Evolutionary conservation across 805 yeast species (phyloP), one percentile per base, ranked within the genome.

Genomic region (Metschnikowia peoriensis): DNA sequence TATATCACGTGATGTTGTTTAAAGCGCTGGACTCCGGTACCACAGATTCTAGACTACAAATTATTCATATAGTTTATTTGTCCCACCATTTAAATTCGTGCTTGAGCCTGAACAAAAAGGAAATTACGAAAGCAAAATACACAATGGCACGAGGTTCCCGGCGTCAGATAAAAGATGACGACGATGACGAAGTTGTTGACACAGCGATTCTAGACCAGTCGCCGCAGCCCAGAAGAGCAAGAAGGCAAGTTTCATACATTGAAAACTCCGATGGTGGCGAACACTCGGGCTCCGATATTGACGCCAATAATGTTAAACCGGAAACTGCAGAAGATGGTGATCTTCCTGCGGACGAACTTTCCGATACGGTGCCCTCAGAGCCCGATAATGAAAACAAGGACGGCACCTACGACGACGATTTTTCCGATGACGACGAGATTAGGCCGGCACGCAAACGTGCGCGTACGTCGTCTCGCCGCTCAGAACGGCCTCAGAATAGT

Each of bases 91-190:
- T 22, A 22, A 22, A 22, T 22, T 22, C 22, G 22, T 22, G 22
- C 22, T 4, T 22, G 22, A 22, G 22, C 22, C 22, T 22, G 22
- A 22, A 22, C 22, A 22, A 22, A 22, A 22, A 22, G 4, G 4
- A 22, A 22, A 32, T 32, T 32, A 12, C 35, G 3, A 9, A 32
- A 22, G 22, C 35, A 32, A 9, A 32, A 4, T 32, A 10, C 14
- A 32, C 10, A 32, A 60, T 62, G 61, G 54, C 58, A 14, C 56
- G 61, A 50, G 58, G 61, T 28, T 42, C 54, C 16, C 48, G 60
- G 53, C 51, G 59, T 14, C 50, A 49, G 10, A 43, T 35, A 32
- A 38, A 41, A 12, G 52, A 52, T 38, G 59, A 51, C n/a, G 55
- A 51, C 16, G 58, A 50, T 9, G 55, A 49, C 38, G 50, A 47